These are phyloP conservation scores for Zymoseptoria passerinii DNA, from an alignment of 2,329 filamentous ascomycete species.

Conservation along the genomic window DNA sequence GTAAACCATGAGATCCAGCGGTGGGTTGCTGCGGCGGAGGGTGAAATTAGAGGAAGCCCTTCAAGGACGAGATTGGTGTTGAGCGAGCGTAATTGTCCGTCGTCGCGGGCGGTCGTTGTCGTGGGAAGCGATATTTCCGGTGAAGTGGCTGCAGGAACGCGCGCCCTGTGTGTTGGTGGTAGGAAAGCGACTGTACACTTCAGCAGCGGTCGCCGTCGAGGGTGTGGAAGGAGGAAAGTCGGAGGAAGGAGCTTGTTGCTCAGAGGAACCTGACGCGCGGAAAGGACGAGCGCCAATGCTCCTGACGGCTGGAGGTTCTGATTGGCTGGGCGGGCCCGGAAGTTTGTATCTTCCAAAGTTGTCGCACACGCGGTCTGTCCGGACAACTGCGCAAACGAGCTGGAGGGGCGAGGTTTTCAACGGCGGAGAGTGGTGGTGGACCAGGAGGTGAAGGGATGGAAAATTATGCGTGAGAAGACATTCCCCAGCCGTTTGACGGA, in stretches of 20 bases:
- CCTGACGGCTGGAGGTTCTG: neutral
- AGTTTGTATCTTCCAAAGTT: neutral
- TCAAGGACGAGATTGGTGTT: neutral
- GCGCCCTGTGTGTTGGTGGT: neutral
- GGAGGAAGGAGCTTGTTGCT: neutral
- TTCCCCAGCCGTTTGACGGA: neutral
- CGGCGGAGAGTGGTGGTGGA: neutral
- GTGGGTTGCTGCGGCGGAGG: constrained; percentile 5
- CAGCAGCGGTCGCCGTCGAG: neutral
- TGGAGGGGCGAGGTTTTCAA: neutral
- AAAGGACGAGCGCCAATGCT: neutral
- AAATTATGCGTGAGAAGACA: neutral
- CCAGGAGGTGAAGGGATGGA: neutral
- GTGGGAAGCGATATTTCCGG: neutral
- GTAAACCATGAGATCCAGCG: constrained; percentile 12
- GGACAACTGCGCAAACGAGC: neutral
- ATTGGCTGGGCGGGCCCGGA: neutral
- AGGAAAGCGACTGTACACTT: constrained; percentile 4
- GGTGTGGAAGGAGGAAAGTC: neutral
- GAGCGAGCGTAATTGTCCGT: neutral
- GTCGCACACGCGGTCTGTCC: neutral
- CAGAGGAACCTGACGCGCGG: neutral
- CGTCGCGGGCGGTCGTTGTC: constrained; percentile 6
- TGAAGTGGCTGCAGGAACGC: constrained; percentile 4
- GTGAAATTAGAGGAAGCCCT: constrained; percentile 5